A percentile compares a stretch with the other conserved stretches of the same genome.
Conservation (phyloP, 331 rosid genomes). For the Malus hybrid region DNA sequence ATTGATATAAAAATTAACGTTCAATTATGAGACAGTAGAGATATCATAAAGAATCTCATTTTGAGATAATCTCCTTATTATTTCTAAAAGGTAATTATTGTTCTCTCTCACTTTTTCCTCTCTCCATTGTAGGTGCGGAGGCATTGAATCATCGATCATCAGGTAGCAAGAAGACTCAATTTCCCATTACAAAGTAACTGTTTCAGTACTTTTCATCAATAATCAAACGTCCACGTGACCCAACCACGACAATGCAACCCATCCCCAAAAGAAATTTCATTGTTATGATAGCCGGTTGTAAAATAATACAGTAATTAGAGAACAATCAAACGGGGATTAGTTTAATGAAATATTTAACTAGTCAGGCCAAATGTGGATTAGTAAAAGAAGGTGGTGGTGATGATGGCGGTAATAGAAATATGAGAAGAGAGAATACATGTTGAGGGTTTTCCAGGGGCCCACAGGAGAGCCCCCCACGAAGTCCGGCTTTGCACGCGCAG, state of each 20-base stretch:
- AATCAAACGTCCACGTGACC: constrained; percentile 42
- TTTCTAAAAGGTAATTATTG: background rate
- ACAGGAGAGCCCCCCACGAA: constrained; percentile 49
- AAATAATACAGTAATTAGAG: background rate
- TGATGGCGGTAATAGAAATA: constrained; percentile 13
- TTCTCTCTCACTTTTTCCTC: background rate
- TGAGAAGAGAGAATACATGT: background rate
- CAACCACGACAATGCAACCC: constrained; percentile 31
- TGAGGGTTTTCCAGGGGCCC: constrained; percentile 9
- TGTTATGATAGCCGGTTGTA: background rate
- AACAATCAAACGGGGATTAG: background rate
- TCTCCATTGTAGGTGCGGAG: background rate
- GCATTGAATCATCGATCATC: background rate
- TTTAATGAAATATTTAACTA: background rate
- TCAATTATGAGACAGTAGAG: accelerated
- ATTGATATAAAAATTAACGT: too few relatives aligned
- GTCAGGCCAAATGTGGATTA: background rate
- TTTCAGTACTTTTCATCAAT: constrained; percentile 2
- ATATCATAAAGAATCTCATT: too few relatives aligned
- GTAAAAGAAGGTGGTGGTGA: background rate
- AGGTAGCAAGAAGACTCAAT: background rate
- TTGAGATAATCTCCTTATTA: too few relatives aligned
- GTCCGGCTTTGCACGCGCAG: constrained; percentile 71
- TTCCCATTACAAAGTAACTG: background rate
- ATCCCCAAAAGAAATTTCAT: background rate